These are phyloP conservation scores for Aspergillus sp. DNA, from an alignment of 2,329 filamentous ascomycete genomes.

Conservation along the genomic window DNA sequence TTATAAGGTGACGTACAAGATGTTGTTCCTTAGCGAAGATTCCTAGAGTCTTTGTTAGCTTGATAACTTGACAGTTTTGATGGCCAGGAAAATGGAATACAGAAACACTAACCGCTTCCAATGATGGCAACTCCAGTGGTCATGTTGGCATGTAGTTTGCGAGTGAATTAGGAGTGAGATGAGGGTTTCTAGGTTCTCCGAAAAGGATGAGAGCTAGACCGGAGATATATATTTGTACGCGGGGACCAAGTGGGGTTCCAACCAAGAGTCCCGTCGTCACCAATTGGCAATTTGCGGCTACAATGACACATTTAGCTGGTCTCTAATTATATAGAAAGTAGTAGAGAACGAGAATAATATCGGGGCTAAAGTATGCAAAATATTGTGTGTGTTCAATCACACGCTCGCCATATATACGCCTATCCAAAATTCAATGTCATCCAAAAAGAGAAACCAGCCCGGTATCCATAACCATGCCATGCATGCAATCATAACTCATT, in stretches of 20 bases:
- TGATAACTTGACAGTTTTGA: background rate
- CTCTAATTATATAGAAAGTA: too few relatives aligned
- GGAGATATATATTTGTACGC: background rate
- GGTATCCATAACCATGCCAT: slow-evolving; percentile 10
- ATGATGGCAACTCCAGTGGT: slow-evolving; percentile 53
- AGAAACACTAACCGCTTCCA: slow-evolving; percentile 45
- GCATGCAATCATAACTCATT: slow-evolving; percentile 17
- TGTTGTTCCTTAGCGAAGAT: slow-evolving; percentile 61
- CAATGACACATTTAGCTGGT: too few relatives aligned
- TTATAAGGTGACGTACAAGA: slow-evolving; percentile 36
- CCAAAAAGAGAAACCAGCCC: background rate
- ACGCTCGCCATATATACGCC: background rate
- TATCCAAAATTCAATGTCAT: background rate
- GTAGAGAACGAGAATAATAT: too few relatives aligned
- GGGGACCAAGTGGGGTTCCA: background rate
- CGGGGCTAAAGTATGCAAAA: too few relatives aligned
- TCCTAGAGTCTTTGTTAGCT: slow-evolving; percentile 29
- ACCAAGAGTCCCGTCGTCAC: background rate
- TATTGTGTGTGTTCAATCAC: background rate
- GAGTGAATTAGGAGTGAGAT: background rate
- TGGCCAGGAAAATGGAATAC: background rate
- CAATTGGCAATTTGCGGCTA: background rate
- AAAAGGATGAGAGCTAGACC: background rate
- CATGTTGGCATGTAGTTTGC: slow-evolving; percentile 24
- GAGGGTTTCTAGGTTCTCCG: background rate